phyloP scores from a whole-genome alignment of 345 rosid species.

The Brassica cretica region DNA sequence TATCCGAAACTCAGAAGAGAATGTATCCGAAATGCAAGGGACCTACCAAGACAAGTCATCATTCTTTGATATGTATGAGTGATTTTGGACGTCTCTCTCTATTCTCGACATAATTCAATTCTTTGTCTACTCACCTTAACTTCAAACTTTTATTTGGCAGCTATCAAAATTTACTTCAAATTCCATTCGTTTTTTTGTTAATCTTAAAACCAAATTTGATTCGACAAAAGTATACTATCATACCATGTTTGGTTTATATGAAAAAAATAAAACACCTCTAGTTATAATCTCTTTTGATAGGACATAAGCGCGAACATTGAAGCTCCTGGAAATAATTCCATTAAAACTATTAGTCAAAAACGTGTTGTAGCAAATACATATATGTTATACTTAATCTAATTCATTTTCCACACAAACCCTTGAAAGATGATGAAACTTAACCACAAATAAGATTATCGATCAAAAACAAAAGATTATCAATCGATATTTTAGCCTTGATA shows the following conservation, averaged over 20 bases:
- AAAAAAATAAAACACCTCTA: too few relatives aligned
- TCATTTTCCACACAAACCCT: neutral
- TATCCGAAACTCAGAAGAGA: conserved; percentile 23
- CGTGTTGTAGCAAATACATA: neutral
- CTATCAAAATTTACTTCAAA: neutral
- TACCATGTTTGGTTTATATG: too few relatives aligned
- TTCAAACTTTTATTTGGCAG: conserved; percentile 7
- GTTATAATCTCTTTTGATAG: too few relatives aligned
- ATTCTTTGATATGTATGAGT: conserved; percentile 25
- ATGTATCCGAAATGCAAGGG: conserved; percentile 27
- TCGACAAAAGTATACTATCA: too few relatives aligned
- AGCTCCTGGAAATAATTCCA: neutral
- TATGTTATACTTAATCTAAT: neutral
- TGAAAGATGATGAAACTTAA: neutral
- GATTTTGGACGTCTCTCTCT: conserved; percentile 12
- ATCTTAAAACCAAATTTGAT: too few relatives aligned
- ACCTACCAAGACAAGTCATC: conserved; percentile 28
- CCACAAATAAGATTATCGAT: neutral
- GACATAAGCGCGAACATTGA: too few relatives aligned
- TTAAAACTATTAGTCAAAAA: neutral
- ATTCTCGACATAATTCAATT: neutral
- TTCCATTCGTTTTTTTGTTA: neutral
- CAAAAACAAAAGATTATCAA: neutral
- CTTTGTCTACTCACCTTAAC: neutral
- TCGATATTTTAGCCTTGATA: neutral